Evolutionary conservation across 768 basidiomycete species (phyloP).

Genomic region (Gloeopeniophorella convolvens): DNA sequence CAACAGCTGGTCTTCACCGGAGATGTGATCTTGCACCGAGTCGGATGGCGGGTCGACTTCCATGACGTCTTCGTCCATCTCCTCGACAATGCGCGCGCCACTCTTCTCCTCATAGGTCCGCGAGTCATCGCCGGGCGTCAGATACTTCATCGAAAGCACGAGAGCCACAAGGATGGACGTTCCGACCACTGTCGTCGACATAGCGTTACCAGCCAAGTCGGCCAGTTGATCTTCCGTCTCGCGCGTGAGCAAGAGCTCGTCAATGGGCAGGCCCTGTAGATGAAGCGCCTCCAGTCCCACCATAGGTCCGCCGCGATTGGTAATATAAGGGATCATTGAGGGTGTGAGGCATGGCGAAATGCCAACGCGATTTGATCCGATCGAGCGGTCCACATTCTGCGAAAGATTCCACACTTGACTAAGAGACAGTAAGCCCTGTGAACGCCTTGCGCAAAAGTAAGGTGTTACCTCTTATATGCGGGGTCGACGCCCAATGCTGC

Average conservation of each 20-base stretch:
- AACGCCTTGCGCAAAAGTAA: slow-evolving; percentile 24
- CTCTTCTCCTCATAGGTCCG: slow-evolving; percentile 65
- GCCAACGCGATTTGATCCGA: slow-evolving; percentile 71
- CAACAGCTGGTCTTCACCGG: slow-evolving; percentile 64
- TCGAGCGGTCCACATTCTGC: slow-evolving; percentile 92
- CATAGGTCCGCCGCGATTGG: slow-evolving; percentile 94
- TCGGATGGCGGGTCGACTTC: slow-evolving; percentile 39
- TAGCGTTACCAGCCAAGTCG: slow-evolving; percentile 93
- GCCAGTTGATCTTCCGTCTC: slow-evolving; percentile 92
- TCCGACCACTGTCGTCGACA: slow-evolving; percentile 96
- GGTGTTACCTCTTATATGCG: slow-evolving; percentile 83
- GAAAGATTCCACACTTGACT: slow-evolving; percentile 94
- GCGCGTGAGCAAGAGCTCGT: slow-evolving; percentile 85
- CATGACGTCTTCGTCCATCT: slow-evolving; percentile 37
- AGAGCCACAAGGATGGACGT: slow-evolving; percentile 82
- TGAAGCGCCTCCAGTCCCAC: slow-evolving; percentile 88
- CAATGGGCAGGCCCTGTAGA: slow-evolving; percentile 91
- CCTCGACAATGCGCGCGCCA: slow-evolving; percentile 27
- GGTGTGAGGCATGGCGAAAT: slow-evolving; percentile 93
- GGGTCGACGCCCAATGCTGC: slow-evolving; percentile 79
- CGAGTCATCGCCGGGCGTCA: slow-evolving; percentile 60
- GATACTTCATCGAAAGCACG: slow-evolving; percentile 54
- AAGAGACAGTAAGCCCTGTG: neutral
- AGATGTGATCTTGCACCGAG: slow-evolving; percentile 45
- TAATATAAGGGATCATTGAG: slow-evolving; percentile 94